Evolutionary conservation across 495 filamentous ascomycete species (phyloP).

Genomic region (Penicillium odoratum): DNA sequence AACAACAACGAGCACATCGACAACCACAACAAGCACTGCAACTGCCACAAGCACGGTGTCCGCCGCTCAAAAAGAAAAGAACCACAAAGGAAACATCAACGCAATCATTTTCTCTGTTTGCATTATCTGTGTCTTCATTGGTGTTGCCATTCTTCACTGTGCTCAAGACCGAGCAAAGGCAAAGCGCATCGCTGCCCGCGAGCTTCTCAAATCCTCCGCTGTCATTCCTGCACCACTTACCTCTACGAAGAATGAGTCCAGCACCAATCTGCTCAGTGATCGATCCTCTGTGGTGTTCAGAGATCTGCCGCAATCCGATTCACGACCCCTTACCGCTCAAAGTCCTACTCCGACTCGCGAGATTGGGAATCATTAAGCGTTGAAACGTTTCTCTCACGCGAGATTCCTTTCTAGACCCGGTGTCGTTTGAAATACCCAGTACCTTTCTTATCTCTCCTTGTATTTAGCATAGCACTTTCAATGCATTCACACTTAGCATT

Average conservation of each 20-base stretch:
- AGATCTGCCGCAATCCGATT: conserved; percentile 6
- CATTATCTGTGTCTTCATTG: conserved; percentile 19
- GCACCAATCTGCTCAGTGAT: conserved; percentile 7
- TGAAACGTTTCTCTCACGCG: not conserved
- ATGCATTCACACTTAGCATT: not conserved
- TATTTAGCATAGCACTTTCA: not conserved
- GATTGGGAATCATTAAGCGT: not conserved
- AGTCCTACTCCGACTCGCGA: not conserved
- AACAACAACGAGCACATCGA: conserved; percentile 13
- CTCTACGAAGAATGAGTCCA: conserved; percentile 3
- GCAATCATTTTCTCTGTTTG: conserved; percentile 14
- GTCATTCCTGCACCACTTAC: not conserved
- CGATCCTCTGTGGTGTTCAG: conserved; percentile 12
- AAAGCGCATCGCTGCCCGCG: conserved; percentile 12
- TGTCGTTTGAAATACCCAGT: not conserved
- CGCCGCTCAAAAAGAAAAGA: conserved; percentile 9
- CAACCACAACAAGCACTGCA: conserved; percentile 13
- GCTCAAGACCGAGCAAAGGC: conserved; percentile 10
- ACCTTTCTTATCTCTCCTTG: not conserved
- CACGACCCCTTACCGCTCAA: conserved; percentile 5
- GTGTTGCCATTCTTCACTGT: conserved; percentile 15
- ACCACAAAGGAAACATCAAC: conserved; percentile 18
- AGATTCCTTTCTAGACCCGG: not conserved
- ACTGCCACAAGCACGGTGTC: conserved; percentile 15
- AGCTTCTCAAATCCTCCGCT: conserved; percentile 5